Evolutionary conservation across 345 rosid genomes (phyloP).

Genomic region (Populus pruinosa): DNA sequence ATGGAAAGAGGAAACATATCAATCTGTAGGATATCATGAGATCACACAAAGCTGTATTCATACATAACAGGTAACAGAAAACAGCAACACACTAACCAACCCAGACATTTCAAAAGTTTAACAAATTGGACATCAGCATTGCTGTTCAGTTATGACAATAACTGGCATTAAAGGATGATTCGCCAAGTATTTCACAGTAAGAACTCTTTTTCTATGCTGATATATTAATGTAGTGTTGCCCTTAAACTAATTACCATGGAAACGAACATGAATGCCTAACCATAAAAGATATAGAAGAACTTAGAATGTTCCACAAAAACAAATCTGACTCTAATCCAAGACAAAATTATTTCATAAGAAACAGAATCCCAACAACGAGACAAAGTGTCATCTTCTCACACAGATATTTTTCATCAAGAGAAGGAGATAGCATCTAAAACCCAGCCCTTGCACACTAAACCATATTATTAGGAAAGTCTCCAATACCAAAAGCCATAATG

Average conservation of each 20-base stretch:
- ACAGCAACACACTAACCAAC: not conserved
- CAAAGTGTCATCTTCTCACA: not conserved
- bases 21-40: not conserved
- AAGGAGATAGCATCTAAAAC: not conserved
- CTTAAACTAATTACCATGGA: not conserved
- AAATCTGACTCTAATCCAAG: not conserved
- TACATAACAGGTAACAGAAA: not conserved
- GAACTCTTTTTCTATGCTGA: not conserved
- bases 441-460: not conserved
- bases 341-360: not conserved
- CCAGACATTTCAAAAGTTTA: not conserved
- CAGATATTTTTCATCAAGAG: not conserved
- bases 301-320: not conserved
- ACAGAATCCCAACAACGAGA: not conserved
- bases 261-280: not conserved
- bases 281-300: too few species aligned
- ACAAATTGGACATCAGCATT: not conserved
- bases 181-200: not conserved
- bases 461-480: not conserved
- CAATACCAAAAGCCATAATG: not conserved
- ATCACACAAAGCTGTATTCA: not conserved
- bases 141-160: not conserved
- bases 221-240: not conserved
- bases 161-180: not conserved
- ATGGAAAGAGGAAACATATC: constrained; percentile 8